Conservation (phyloP, 441 rosid species). For the Erodium moschatum region DNA sequence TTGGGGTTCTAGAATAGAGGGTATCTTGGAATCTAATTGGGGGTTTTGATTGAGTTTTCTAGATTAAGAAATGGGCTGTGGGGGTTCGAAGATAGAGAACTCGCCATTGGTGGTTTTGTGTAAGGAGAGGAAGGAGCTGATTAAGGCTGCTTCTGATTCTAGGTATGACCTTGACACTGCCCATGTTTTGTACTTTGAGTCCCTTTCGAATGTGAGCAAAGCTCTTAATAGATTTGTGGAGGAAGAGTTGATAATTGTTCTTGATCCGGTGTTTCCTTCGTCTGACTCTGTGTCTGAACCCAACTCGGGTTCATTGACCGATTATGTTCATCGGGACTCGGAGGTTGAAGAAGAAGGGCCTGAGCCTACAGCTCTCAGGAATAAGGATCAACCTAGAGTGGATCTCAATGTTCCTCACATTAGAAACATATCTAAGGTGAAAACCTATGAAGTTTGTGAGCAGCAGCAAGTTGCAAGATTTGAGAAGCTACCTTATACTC, state of each 20-base stretch:
- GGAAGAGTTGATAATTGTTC: conserved; percentile 17
- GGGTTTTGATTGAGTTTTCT: background rate
- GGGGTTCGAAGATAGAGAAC: conserved; percentile 23
- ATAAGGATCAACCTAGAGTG: background rate
- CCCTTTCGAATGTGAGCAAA: conserved; percentile 25
- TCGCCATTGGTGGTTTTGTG: conserved; percentile 31
- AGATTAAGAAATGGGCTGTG: conserved; percentile 17
- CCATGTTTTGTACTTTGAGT: conserved; percentile 27
- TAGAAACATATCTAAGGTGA: background rate
- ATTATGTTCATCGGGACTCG: conserved; percentile 17
- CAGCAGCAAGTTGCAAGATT: background rate
- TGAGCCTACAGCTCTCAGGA: background rate
- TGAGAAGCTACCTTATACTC: background rate
- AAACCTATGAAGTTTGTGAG: background rate
- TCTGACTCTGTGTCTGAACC: conserved; percentile 14
- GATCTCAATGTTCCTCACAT: background rate
- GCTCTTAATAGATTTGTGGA: conserved; percentile 27
- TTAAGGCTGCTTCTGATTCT: conserved; percentile 26
- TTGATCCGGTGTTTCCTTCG: conserved; percentile 13
- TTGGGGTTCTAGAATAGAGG: conserved; percentile 5
- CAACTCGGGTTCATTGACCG: conserved; percentile 7
- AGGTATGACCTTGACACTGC: conserved; percentile 26
- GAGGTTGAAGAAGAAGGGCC: background rate
- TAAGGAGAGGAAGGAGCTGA: conserved; percentile 29
- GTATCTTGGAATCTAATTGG: background rate